Base-by-base conservation (phyloP, 2,329 filamentous ascomycete genomes). In the Cladosporium velox region DNA sequence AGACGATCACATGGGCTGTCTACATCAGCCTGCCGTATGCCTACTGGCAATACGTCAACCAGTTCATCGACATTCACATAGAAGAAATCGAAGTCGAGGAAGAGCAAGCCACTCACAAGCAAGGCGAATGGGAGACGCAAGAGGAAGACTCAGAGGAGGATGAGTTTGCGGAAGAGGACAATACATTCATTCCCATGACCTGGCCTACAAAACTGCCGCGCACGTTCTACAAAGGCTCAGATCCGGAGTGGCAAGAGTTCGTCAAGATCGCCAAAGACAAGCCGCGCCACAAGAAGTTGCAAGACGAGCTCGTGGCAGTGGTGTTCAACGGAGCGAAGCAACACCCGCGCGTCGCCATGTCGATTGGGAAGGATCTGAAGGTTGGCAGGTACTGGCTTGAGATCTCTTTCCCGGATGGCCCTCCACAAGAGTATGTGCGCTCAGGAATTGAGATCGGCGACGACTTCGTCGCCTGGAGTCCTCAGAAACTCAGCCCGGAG, bases 211-310 rank as follows among this genome's bases (percentile, higher is more conserved):
- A 78, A 65, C 71, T 77, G 65, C 79, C 78, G 4, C 71, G 73
- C 41, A 77, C 74, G 3, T 83, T 75, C 66, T 85, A 84, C 74
- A 81, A 78, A 70, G 81, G 80, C 28, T 80, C 78, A n/a, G 83
- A 85, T 76, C 82, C 83, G 3, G 83, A 85, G 69, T 85, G 83
- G 83, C 79, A 84, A 70, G 81, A 81, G 63, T 85, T 83, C 65
- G 73, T 79, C 55, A 80, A 78, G 60, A 69, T 85, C 18, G 76
- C 80, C 7, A 77, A 75, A n/a, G 80, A 85, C 69, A 74, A 74
- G 30, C 59, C 76, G 34, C 74, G 78, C 65, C 73, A 79, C 21
- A 72, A 77, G 47, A 77, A 76, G 51, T 77, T 83, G 65, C 76
- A 78, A 73, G 75, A 73, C 15, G 77, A 81, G 65, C 72, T 83